Evolutionary conservation across 1,139 yeast genomes (phyloP), one percentile per base, ranked within the genome.

Genomic region (Saccharomyces pastorianus): DNA sequence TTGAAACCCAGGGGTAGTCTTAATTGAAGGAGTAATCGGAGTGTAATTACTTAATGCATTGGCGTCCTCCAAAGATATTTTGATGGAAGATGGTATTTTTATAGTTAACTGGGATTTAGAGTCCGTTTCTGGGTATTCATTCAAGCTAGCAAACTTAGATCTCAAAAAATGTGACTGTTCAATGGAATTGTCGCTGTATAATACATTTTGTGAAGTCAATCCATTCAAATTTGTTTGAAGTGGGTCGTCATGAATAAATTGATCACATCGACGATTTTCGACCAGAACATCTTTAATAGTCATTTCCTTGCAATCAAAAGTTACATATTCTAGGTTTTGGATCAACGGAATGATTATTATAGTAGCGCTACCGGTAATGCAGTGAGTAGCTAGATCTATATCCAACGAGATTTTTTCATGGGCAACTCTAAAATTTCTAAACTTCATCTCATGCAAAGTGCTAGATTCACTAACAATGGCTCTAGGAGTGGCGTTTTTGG

Each of bases 261-360:
- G 63, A 0, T 83, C 82, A 51, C 76, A 72, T 55, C 79, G 71
- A 55, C 80, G 77, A 61, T 91, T 89, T 49, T 64, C 69, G 47
- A 93, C 80, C 48, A 74, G 74, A 8, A 89, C 84, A 41, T 81
- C 80, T 32, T 77, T 77, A 46, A 91, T 80, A 49, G 73, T 74
- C 72, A 89, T 79, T 57, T 88, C 91, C 55, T 96, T 81, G 59
- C 96, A 88, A 68, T 93, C 98, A 53, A 93, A 73, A 54, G 81
- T 80, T 32, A 93, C 75, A 13, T 75, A 74, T 53, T 80, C 81
- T 48, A 91, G 71, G 1, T 75, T 69, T 9, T 81, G 79, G 20
- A 84, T 81, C 2, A 83, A 74, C 0, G 98, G 97, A 25, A 88
- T 74, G 13, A 91, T 75, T 1, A 95, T 85, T 41, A 93, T 73